These are phyloP conservation scores for Forsythia viridissima DNA, from an alignment of 257 asterid species.

Conservation along the genomic window DNA sequence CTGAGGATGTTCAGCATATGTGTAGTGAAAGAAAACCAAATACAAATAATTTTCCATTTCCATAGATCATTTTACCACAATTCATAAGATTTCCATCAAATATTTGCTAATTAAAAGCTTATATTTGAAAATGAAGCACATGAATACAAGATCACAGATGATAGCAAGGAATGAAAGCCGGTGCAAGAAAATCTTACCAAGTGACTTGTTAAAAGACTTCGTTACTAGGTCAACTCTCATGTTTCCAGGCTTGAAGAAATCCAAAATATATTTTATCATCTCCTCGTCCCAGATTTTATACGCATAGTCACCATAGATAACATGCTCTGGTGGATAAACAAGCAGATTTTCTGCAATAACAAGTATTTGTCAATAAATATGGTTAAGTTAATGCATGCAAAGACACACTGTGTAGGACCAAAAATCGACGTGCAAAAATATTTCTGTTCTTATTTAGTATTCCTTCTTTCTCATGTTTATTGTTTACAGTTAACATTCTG, in stretches of 20 bases:
- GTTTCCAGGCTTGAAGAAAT: slow-evolving; percentile 84
- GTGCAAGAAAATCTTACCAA: slow-evolving; percentile 43
- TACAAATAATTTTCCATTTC: slow-evolving; percentile 16
- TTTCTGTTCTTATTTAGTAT: background rate
- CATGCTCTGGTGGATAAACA: slow-evolving; percentile 89
- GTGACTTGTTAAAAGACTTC: slow-evolving; percentile 63
- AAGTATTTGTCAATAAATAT: slow-evolving; percentile 22
- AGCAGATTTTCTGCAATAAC: slow-evolving; percentile 73
- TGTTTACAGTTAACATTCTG: background rate
- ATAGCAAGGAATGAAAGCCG: slow-evolving; percentile 6
- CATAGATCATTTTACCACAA: slow-evolving; percentile 15
- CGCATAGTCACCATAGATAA: slow-evolving; percentile 87
- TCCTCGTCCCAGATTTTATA: slow-evolving; percentile 82
- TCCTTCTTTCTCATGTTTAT: slow-evolving; percentile 5
- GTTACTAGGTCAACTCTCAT: slow-evolving; percentile 88
- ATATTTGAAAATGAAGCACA: slow-evolving; percentile 15
- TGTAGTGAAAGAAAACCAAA: background rate
- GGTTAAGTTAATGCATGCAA: slow-evolving; percentile 20
- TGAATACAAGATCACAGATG: slow-evolving; percentile 11
- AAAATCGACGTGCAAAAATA: background rate
- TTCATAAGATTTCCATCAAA: background rate
- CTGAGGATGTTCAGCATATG: background rate
- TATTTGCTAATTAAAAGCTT: background rate
- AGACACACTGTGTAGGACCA: slow-evolving; percentile 2
- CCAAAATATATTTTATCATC: slow-evolving; percentile 64